Percentiles rank a stretch among this genome's conserved stretches.
These are phyloP conservation scores for Niveomyces coronatus DNA, from an alignment of 2,329 filamentous ascomycete genomes.

Conservation along the genomic window DNA sequence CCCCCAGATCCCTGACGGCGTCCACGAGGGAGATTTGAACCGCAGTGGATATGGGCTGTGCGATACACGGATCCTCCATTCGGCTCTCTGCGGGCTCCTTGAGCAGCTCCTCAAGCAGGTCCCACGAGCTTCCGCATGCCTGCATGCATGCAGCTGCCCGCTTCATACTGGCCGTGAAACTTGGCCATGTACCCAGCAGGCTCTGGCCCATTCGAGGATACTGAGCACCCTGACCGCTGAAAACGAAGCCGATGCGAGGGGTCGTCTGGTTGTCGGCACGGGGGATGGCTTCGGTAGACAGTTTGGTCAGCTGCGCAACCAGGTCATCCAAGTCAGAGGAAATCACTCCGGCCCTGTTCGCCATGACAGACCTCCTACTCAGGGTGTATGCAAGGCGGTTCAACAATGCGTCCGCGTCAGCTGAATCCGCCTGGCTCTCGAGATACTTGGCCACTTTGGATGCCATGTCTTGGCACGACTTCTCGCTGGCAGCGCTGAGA, in stretches of 20 bases:
- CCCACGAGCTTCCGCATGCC: not conserved
- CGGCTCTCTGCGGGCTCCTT: slow-evolving; percentile 13
- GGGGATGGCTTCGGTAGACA: slow-evolving; percentile 9
- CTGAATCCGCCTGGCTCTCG: not conserved
- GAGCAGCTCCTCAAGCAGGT: slow-evolving; percentile 1
- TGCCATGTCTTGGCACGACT: slow-evolving; percentile 13
- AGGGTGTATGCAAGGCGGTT: slow-evolving; percentile 12
- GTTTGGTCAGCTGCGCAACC: slow-evolving; percentile 9
- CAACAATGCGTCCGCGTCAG: slow-evolving; percentile 4
- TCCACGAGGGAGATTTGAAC: slow-evolving; percentile 32
- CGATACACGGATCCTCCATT: slow-evolving; percentile 24
- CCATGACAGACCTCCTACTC: slow-evolving; percentile 4
- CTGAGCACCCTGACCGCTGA: slow-evolving; percentile 24
- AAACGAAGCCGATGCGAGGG: slow-evolving; percentile 14
- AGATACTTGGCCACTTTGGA: slow-evolving; percentile 12
- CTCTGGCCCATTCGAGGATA: slow-evolving; percentile 21
- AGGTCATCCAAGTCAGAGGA: slow-evolving; percentile 12
- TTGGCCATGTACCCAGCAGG: slow-evolving; percentile 18
- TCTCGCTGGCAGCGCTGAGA: slow-evolving; percentile 14
- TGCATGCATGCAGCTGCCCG: slow-evolving; percentile 11
- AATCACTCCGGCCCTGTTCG: slow-evolving; percentile 11
- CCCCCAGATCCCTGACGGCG: slow-evolving; percentile 27
- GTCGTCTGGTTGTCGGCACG: slow-evolving; percentile 4
- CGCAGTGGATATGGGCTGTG: slow-evolving; percentile 28
- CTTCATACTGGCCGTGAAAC: slow-evolving; percentile 19